A percentile compares a stretch with the other conserved stretches of the same genome.
These are phyloP conservation scores for Musa schizocarpa DNA, from an alignment of 176 grass and related monocot species.

Conservation along the genomic window DNA sequence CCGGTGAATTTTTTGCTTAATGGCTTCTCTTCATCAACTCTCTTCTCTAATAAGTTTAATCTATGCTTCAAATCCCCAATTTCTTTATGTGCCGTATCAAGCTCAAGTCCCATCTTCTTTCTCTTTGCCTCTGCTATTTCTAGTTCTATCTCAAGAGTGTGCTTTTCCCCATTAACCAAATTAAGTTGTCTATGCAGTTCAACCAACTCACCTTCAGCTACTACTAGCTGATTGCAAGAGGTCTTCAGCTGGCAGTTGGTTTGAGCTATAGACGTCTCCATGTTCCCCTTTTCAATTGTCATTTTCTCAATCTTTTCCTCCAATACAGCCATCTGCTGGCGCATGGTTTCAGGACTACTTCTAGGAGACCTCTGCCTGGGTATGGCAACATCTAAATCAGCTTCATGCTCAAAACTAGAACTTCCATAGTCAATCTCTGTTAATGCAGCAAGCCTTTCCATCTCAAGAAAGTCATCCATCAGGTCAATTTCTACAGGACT, in stretches of 20 bases:
- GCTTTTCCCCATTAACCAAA: constrained; percentile 48
- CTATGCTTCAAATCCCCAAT: constrained; percentile 35
- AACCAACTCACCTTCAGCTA: constrained; percentile 40
- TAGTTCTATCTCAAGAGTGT: constrained; percentile 36
- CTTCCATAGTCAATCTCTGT: not conserved
- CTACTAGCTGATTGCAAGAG: constrained; percentile 26
- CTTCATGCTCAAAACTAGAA: constrained; percentile 5
- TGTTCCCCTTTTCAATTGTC: constrained; percentile 32
- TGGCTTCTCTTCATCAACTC: constrained; percentile 41
- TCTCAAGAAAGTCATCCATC: constrained; percentile 19
- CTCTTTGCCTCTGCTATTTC: constrained; percentile 42
- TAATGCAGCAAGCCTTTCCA: constrained; percentile 11
- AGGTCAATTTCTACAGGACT: constrained; percentile 12
- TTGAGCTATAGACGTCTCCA: constrained; percentile 47
- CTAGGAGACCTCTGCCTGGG: not conserved
- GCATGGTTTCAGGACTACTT: constrained; percentile 1
- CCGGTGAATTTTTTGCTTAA: constrained; percentile 32
- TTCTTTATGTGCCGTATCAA: constrained; percentile 45
- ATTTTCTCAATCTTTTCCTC: constrained; percentile 52
- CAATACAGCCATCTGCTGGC: constrained; percentile 23
- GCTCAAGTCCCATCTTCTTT: constrained; percentile 36
- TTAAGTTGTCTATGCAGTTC: constrained; percentile 69
- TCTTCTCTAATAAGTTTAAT: constrained; percentile 31
- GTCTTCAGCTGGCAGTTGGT: constrained; percentile 39
- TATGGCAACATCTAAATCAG: constrained; percentile 5